Conservation (phyloP, 768 basidiomycete species). For the Suillus weaverae region DNA sequence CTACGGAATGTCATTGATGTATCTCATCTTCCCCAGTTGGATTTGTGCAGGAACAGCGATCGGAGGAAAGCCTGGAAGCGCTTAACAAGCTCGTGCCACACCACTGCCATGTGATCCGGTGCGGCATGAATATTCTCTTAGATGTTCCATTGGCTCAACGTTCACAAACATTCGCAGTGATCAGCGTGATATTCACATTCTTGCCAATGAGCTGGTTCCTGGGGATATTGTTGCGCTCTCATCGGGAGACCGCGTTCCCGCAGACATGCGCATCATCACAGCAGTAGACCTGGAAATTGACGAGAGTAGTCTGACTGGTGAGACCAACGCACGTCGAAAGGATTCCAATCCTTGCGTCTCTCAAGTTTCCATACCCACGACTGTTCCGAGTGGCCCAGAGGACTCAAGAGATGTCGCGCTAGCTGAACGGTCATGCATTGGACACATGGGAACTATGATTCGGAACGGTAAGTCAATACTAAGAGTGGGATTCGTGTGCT, state of each 20-base stretch:
- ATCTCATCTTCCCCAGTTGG: slow-evolving; percentile 54
- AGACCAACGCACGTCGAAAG: slow-evolving; percentile 82
- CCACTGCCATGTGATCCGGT: slow-evolving; percentile 88
- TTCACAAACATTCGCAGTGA: slow-evolving; percentile 22
- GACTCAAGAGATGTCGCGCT: slow-evolving; percentile 48
- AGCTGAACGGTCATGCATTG: slow-evolving; percentile 85
- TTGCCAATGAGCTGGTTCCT: slow-evolving; percentile 96
- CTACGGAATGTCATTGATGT: neutral
- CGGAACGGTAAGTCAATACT: slow-evolving; percentile 63
- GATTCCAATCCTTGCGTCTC: slow-evolving; percentile 52
- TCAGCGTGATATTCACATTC: slow-evolving; percentile 70
- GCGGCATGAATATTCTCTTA: slow-evolving; percentile 7
- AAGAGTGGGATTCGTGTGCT: neutral
- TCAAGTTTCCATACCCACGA: slow-evolving; percentile 31
- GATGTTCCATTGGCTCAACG: neutral
- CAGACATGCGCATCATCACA: slow-evolving; percentile 83
- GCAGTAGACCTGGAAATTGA: slow-evolving; percentile 90
- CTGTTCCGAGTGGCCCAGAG: neutral
- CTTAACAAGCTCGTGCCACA: slow-evolving; percentile 97
- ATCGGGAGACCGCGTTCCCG: slow-evolving; percentile 92
- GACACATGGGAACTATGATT: slow-evolving; percentile 95
- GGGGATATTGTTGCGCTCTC: slow-evolving; percentile 89
- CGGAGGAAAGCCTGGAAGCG: slow-evolving; percentile 92
- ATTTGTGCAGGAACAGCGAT: slow-evolving; percentile 93
- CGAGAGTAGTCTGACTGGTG: slow-evolving; percentile 93